Evolutionary conservation across 805 yeast species (phyloP), one percentile per base, ranked within the genome.

Genomic region (Torulaspora maleeae): DNA sequence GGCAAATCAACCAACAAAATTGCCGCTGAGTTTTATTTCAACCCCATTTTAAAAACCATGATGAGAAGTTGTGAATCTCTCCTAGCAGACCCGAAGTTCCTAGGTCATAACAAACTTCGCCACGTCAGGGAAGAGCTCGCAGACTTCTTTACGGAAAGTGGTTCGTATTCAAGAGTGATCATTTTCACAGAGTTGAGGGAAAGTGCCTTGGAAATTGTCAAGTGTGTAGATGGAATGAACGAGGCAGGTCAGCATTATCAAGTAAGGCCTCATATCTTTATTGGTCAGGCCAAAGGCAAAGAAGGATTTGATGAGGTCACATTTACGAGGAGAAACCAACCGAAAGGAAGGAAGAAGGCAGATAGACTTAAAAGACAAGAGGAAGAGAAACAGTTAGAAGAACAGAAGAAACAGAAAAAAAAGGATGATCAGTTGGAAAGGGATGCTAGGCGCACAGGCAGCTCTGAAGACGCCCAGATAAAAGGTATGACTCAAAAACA

Each of bases 401-500:
- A 60, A 16, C 69, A 60, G 43, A 67, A 60, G 37, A 62, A 66
- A 25, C 42, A 51, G 28, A 50, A 65, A 49, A 60, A 64, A 51
- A 59, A 67, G 39, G 56, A 63, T 7, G 65, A 63, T 17, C 58
- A 66, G 10, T 61, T 60, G 7, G 64, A 62, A 43, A 63, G 74
- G 48, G 58, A 56, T 2, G 51, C 67, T 4, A 63, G 75, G 38
- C 62, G 80, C 28, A 71, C 80, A 3, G 76, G 78, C 0, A 79
- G 85, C 32, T 86, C 95, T 0, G 91, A 83, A 55, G 76, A 74
- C 41, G 95, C 95, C 0, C 90, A 85, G 49, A 51, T 77, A 15
- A 78, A 75, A 36, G 98, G 98, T 6, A 91, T 93, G 98, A 80
- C 79, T 29, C 99, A 93, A 59, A 86, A 85, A 56, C 74, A 78